Percentiles rank a stretch among this genome's conserved stretches.
Conservation (phyloP, 1,284 basidiomycete species). For the Boletellus sp. region DNA sequence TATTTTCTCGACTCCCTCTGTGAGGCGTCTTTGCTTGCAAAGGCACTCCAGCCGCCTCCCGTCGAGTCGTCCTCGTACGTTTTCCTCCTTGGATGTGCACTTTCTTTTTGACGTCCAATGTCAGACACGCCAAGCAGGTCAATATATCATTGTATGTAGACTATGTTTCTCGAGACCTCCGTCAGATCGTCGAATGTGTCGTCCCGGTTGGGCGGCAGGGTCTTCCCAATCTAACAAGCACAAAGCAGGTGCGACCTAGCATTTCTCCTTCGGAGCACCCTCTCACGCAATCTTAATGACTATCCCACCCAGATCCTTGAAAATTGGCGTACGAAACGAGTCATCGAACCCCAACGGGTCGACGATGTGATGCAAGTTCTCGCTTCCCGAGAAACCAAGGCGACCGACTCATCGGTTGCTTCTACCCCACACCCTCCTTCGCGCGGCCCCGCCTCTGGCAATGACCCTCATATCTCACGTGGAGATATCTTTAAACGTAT, state of each 20-base stretch:
- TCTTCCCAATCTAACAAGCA: constrained; percentile 79
- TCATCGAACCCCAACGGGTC: constrained; percentile 72
- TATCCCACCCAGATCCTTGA: constrained; percentile 64
- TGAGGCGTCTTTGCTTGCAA: constrained; percentile 69
- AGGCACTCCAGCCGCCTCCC: constrained; percentile 40
- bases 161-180: constrained; percentile 71
- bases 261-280: not conserved
- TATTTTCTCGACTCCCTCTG: constrained; percentile 89
- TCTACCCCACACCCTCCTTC: constrained; percentile 11
- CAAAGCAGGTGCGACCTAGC: constrained; percentile 61
- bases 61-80: constrained; percentile 18
- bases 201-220: constrained; percentile 82
- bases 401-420: constrained; percentile 23
- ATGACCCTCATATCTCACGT: constrained; percentile 43
- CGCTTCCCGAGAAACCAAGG: constrained; percentile 42
- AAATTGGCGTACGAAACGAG: constrained; percentile 82
- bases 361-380: constrained; percentile 60
- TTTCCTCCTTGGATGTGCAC: too few relatives aligned
- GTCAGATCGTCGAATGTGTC: constrained; percentile 73
- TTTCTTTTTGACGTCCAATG: not conserved
- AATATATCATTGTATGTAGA: constrained; percentile 60
- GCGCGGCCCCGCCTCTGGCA: not conserved
- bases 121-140: constrained; percentile 15
- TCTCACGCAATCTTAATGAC: not conserved
- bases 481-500: constrained; percentile 83